Conservation (phyloP, 192 early-diverging fungal species). For the Geosiphon pyriformis region DNA sequence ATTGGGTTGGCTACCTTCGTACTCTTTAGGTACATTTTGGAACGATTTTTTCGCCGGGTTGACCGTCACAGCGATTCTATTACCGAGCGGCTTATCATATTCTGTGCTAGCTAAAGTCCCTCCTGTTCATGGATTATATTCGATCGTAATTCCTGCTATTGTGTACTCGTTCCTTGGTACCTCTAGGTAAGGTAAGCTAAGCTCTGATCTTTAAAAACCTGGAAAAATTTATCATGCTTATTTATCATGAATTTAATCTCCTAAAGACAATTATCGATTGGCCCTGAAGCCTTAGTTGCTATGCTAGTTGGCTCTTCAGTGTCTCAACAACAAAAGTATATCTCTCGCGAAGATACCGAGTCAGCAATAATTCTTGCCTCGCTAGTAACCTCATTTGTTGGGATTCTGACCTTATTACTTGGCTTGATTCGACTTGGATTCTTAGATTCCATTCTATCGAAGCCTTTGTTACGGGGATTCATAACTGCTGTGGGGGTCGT, state of each 20-base stretch:
- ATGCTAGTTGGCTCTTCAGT: constrained; percentile 71
- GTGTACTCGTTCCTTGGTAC: constrained; percentile 91
- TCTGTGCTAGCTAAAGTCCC: constrained; percentile 80
- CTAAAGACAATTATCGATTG: constrained; percentile 82
- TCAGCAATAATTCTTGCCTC: constrained; percentile 58
- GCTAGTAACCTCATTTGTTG: constrained; percentile 82
- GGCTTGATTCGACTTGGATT: constrained; percentile 98
- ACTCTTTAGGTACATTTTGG: constrained; percentile 56
- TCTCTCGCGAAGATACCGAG: constrained; percentile 37
- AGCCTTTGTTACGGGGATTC: constrained; percentile 91
- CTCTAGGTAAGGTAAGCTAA: constrained; percentile 61
- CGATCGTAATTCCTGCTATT: constrained; percentile 75
- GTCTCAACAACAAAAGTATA: constrained; percentile 50
- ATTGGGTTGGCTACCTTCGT: constrained; percentile 86
- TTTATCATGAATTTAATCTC: constrained; percentile 5
- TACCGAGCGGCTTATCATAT: constrained; percentile 82
- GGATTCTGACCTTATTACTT: constrained; percentile 85
- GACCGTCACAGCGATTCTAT: constrained; percentile 71
- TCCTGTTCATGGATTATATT: constrained; percentile 88
- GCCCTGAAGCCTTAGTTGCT: constrained; percentile 89
- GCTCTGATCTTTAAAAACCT: too few relatives aligned
- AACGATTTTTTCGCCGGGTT: constrained; percentile 81
- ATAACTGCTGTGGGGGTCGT: constrained; percentile 92
- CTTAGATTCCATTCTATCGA: constrained; percentile 90
- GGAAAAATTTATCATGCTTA: too few relatives aligned